Conservation (phyloP, 208 protist genomes). For the Naegleria lovaniensis region DNA sequence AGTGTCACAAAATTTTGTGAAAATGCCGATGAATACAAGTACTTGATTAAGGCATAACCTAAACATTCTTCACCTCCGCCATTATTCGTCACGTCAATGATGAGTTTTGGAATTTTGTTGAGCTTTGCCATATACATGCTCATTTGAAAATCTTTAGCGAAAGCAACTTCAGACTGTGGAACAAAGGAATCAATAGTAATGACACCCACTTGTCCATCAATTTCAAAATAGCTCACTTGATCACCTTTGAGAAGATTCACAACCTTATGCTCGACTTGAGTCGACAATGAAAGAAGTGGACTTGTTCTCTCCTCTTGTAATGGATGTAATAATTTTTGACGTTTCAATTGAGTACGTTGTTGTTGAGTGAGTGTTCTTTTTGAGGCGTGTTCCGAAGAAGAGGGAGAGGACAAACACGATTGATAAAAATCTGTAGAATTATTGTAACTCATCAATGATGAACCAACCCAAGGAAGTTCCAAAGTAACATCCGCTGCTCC, state of each 20-base stretch:
- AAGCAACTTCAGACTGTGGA: neutral
- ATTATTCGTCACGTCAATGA: neutral
- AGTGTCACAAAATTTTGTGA: neutral
- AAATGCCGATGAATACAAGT: neutral
- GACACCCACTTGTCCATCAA: neutral
- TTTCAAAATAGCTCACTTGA: neutral
- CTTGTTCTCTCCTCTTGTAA: neutral
- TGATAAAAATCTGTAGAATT: neutral
- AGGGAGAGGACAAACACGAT: neutral
- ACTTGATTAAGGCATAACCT: slow-evolving; percentile 10
- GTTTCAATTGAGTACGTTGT: too few relatives aligned
- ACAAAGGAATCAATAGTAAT: neutral
- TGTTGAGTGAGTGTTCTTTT: neutral
- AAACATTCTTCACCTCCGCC: slow-evolving; percentile 12
- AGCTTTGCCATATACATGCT: neutral
- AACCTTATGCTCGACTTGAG: neutral
- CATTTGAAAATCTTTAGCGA: slow-evolving; percentile 19
- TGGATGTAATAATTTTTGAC: neutral
- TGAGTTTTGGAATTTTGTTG: neutral
- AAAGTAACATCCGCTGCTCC: neutral
- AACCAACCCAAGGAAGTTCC: neutral
- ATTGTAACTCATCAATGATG: neutral
- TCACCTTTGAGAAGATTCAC: neutral
- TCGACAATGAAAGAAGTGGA: neutral
- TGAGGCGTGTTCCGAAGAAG: neutral